Conservation (phyloP, 768 basidiomycete species). For the Cystobasidium tubakii region DNA sequence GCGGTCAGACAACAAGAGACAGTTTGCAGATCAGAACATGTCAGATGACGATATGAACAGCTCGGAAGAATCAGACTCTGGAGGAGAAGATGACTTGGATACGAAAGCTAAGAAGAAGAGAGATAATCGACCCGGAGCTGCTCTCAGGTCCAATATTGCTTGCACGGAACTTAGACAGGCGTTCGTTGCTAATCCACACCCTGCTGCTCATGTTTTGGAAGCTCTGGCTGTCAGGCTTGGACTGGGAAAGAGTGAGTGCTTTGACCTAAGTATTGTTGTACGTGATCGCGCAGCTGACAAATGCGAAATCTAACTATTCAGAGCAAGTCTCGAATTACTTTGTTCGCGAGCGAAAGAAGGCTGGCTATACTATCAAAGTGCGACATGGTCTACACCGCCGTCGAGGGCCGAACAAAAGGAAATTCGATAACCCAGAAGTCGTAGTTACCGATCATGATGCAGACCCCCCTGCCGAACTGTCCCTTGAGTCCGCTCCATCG, state of each 20-base stretch:
- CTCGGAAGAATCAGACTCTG: slow-evolving; percentile 17
- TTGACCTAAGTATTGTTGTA: neutral
- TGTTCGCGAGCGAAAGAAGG: slow-evolving; percentile 34
- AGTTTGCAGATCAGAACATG: neutral
- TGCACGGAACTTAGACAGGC: slow-evolving; percentile 21
- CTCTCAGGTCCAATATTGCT: slow-evolving; percentile 17
- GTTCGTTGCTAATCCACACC: slow-evolving; percentile 31
- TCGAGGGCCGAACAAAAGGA: slow-evolving; percentile 3
- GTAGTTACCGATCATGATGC: slow-evolving; percentile 25
- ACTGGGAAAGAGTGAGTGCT: slow-evolving; percentile 31
- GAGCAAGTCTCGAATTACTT: slow-evolving; percentile 37
- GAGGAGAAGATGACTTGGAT: slow-evolving; percentile 5
- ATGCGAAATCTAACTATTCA: neutral
- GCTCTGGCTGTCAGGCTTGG: slow-evolving; percentile 21
- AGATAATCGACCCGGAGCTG: slow-evolving; percentile 19
- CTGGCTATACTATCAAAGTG: slow-evolving; percentile 28
- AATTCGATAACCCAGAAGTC: neutral
- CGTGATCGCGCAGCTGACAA: neutral
- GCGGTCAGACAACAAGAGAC: neutral
- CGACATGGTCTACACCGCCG: slow-evolving; percentile 29
- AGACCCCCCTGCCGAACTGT: neutral
- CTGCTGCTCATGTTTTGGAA: slow-evolving; percentile 24
- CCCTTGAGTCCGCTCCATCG: neutral
- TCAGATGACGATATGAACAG: neutral
- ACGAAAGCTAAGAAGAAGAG: neutral